Base-by-base conservation (phyloP, 306 rosid genomes). In the Rosa multiflora region DNA sequence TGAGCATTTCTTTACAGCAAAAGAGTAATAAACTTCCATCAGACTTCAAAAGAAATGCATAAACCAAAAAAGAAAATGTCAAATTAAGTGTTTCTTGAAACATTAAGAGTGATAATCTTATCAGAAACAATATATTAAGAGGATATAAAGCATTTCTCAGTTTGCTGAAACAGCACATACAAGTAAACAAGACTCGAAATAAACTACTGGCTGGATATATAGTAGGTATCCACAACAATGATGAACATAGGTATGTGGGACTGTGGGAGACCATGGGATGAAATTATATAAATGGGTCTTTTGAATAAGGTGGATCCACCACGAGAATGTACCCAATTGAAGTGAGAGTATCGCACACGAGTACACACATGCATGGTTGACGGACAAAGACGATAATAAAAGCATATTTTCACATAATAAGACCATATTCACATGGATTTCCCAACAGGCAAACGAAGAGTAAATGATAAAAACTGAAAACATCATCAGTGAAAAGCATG, bases 401-500 rank as follows among this genome's bases (percentile, higher is more conserved):
- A 32, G 55, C 18, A 37, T 18, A 43, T 55, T 9, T 67, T 46
- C 18, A 13, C 67, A 55, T 53, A 70, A 23, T 15, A 68, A 68
- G 29, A 18, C 13, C 58, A 13, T 43, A 73, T 59, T 79, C 64
- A 46, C 59, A 52, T 77, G 76, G 69, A 63, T 29, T 3, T 13
- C 23, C 1, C 5, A 79, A 70, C 58, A 68, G 26, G n/a, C 29
- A 70, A 52, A 73, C 39, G 72, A 58, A 32, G 46, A 52, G 29
- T 64, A 59, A 74, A 12, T 2, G 21, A 35, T 52, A 4, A 75
- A 40, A 83, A 42, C 70, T 78, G 80, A 68, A 84, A 64, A 69
- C 46, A 77, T 46, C 79, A 77, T 63, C 51, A 77, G 69, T 68
- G 78, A 61, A 86, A 72, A 46, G 75, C 73, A 68, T 62, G 85